phyloP scores from a whole-genome alignment of 2,329 filamentous ascomycete genomes.

The Periconia digitata region DNA sequence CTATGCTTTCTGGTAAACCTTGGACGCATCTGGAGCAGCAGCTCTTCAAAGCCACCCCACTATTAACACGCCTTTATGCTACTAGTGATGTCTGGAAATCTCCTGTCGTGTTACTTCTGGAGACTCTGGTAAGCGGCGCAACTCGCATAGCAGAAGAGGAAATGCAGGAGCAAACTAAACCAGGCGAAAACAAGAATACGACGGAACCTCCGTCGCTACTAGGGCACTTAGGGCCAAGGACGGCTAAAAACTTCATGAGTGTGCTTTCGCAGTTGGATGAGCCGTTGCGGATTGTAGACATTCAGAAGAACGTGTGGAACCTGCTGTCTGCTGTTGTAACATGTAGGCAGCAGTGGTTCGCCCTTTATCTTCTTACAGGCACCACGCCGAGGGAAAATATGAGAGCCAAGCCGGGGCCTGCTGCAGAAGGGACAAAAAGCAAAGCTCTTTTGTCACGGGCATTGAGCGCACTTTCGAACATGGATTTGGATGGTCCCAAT shows the following conservation, averaged over 20 bases:
- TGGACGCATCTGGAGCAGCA: conserved; percentile 72
- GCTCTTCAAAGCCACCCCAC: conserved; percentile 76
- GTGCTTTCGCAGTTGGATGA: conserved; percentile 75
- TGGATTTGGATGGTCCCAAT: conserved; percentile 64
- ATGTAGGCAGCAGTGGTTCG: conserved; percentile 93
- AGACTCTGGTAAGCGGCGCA: conserved; percentile 71
- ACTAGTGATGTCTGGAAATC: conserved; percentile 66
- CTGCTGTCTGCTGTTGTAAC: conserved; percentile 84
- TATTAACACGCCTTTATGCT: conserved; percentile 76
- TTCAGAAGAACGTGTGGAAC: conserved; percentile 75
- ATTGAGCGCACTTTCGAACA: conserved; percentile 67
- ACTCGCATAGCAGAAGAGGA: conserved; percentile 52
- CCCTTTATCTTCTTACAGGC: conserved; percentile 87
- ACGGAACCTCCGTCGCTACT: conserved; percentile 87
- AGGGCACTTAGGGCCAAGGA: conserved; percentile 79
- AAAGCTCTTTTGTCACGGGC: conserved; percentile 75
- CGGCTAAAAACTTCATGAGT: conserved; percentile 81
- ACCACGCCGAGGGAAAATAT: conserved; percentile 77
- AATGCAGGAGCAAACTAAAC: conserved; percentile 7
- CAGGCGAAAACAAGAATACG: conserved; percentile 33
- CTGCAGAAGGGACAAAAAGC: conserved; percentile 41
- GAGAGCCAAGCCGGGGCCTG: conserved; percentile 55
- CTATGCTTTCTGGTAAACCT: conserved; percentile 64
- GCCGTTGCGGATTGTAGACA: conserved; percentile 66
- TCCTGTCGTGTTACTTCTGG: conserved; percentile 68